Evolutionary conservation across 352 stramenopile genomes (phyloP), one percentile per base, ranked within the genome.

Genomic region (Pythium aphanidermatum): DNA sequence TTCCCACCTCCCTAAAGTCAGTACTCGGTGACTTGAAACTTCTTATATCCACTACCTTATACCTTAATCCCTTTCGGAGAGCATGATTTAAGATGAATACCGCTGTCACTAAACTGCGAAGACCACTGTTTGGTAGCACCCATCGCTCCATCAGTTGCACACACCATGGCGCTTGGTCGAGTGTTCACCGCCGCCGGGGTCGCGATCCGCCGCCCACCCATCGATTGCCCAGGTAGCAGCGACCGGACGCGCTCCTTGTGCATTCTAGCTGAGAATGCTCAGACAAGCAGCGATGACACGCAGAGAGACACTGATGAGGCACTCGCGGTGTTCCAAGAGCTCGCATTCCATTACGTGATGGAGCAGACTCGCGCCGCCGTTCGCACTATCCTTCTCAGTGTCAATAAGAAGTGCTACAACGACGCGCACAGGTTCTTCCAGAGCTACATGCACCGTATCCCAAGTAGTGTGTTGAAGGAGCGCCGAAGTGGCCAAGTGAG

Each of bases 331-430:
- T 46, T 63, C 37, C 78, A 87, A 45, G 77, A 89, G 46, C 57
- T 86, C 14, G 76, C 76, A 24, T 86, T 81, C 33, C 71, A 80
- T 26, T 82, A 78, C 37, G 70, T 68, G 0, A 73, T 68, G 48
- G 74, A 86, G 32, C 68, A 74, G 33, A 68, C 67, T 9, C 65
- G 68, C 14, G 55, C 54, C 12, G 59, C 67, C 0, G 73, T 93
- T 31, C 65, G 78, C 30, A 61, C 77, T 4, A 53, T 91, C 26
- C 53, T 93, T 17, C 56, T 70, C 20, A 70, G 70, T 23, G 80
- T 68, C 25, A 93, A 93, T 49, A 54, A 70, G 39, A 76, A 62
- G 19, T 82, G 78, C 50, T 91, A 89, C 50, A 64, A 58, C 28
- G 65, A 86, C 20, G 67, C 84, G 4, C 40, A 84, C 34, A 25